phyloP scores from a whole-genome alignment of 192 early-diverging fungal species.

The Glomus cerebriforme region DNA sequence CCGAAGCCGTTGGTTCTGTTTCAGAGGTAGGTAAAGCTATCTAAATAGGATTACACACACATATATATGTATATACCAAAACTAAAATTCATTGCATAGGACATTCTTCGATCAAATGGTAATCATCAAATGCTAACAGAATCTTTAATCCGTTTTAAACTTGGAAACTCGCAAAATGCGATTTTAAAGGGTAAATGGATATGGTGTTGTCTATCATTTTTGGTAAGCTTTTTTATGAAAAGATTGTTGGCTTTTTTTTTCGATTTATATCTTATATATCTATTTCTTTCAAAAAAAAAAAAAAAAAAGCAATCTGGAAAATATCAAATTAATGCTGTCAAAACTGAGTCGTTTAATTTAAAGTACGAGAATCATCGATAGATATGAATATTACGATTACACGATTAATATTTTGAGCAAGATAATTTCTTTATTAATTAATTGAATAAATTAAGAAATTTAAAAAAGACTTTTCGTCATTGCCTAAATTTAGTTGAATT shows the following conservation, averaged over 20 bases:
- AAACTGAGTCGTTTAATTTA: not conserved
- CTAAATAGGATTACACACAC: not conserved
- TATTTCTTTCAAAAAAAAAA: not conserved
- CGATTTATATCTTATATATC: not conserved
- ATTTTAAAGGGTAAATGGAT: not conserved
- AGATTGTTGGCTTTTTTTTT: not conserved
- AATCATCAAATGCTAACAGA: not conserved
- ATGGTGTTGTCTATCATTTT: not conserved
- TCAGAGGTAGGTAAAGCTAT: not conserved
- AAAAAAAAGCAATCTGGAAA: not conserved
- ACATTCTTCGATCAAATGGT: not conserved
- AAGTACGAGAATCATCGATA: too few relatives aligned
- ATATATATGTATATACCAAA: not conserved
- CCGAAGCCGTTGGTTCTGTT: not conserved
- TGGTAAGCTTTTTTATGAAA: not conserved
- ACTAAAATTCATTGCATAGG: not conserved
- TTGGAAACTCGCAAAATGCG: not conserved
- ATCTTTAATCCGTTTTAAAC: not conserved
- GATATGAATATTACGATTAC: too few relatives aligned
- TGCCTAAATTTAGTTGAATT: too few relatives aligned
- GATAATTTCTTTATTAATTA: too few relatives aligned
- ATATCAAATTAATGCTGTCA: not conserved
- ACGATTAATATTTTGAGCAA: too few relatives aligned
- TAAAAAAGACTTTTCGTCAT: too few relatives aligned
- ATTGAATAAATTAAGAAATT: too few relatives aligned